Conservation (phyloP, 208 protist genomes). For the Trypanosoma melophagium region DNA sequence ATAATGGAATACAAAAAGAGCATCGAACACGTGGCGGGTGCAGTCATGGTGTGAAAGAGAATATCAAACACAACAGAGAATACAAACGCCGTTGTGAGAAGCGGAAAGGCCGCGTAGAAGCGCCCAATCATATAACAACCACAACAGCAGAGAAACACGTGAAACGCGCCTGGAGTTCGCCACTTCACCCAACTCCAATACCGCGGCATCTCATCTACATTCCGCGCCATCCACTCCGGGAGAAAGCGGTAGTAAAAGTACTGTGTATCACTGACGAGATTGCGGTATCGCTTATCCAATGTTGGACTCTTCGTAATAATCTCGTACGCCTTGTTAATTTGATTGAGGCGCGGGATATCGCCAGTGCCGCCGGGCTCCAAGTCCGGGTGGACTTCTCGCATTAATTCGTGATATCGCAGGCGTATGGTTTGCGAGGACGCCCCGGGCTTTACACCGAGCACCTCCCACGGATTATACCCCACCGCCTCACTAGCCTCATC, state of each 20-base stretch:
- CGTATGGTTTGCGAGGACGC: conserved; percentile 71
- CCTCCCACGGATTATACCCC: conserved; percentile 87
- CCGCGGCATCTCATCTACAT: conserved; percentile 91
- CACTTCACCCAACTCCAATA: conserved; percentile 90
- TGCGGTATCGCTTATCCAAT: conserved; percentile 85
- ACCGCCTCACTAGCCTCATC: conserved; percentile 29
- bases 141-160: conserved; percentile 60
- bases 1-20: conserved; percentile 86
- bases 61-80: conserved; percentile 63
- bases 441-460: conserved; percentile 78
- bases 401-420: conserved; percentile 82
- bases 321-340: conserved; percentile 90
- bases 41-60: conserved; percentile 85
- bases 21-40: conserved; percentile 79
- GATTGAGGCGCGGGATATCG: conserved; percentile 79
- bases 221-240: conserved; percentile 90
- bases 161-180: conserved; percentile 64
- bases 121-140: conserved; percentile 75
- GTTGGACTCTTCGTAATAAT: conserved; percentile 88
- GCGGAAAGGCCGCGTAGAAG: conserved; percentile 71
- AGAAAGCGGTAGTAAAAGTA: conserved; percentile 89
- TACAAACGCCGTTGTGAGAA: conserved; percentile 66
- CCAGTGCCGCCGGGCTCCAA: conserved; percentile 63
- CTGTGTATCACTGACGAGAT: conserved; percentile 82
- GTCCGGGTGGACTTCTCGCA: conserved; percentile 84